These are phyloP conservation scores for Cytidiella melzeri DNA, from an alignment of 768 basidiomycete genomes.

Conservation along the genomic window DNA sequence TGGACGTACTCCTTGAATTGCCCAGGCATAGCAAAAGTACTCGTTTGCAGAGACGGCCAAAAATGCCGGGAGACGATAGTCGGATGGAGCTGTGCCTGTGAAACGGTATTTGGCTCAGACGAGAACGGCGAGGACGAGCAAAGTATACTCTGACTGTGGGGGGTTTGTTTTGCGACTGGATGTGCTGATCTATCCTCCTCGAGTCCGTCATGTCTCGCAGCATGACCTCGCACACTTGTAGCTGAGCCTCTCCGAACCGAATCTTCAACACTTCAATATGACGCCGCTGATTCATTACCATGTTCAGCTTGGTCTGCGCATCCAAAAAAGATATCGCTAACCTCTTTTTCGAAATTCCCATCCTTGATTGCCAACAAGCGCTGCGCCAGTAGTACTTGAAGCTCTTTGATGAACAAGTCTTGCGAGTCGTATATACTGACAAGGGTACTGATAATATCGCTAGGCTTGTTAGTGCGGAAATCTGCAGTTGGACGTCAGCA, in stretches of 20 bases:
- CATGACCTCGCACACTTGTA: slow-evolving; percentile 99
- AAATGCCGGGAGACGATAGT: slow-evolving; percentile 91
- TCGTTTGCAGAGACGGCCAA: slow-evolving; percentile 83
- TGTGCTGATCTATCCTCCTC: slow-evolving; percentile 79
- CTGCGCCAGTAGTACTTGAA: slow-evolving; percentile 88
- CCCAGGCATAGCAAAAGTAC: slow-evolving; percentile 74
- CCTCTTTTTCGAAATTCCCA: slow-evolving; percentile 71
- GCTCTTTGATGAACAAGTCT: slow-evolving; percentile 92
- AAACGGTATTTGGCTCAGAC: background rate
- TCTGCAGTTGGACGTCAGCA: slow-evolving; percentile 39
- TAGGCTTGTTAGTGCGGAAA: slow-evolving; percentile 85
- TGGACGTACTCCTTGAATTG: slow-evolving; percentile 68
- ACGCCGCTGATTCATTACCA: slow-evolving; percentile 49
- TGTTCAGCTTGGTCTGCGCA: background rate
- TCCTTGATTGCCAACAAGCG: slow-evolving; percentile 75
- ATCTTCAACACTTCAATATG: slow-evolving; percentile 94
- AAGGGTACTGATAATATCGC: slow-evolving; percentile 92
- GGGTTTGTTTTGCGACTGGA: slow-evolving; percentile 57
- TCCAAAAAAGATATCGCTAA: slow-evolving; percentile 18
- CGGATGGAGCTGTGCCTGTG: slow-evolving; percentile 71
- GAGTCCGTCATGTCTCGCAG: slow-evolving; percentile 96
- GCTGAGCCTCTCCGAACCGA: slow-evolving; percentile 87
- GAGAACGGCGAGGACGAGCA: slow-evolving; percentile 28
- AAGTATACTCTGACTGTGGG: slow-evolving; percentile 23
- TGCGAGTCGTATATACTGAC: slow-evolving; percentile 98